Percentiles rank a stretch among this genome's conserved stretches.
phyloP scores from a whole-genome alignment of 2,329 filamentous ascomycete genomes.

The Coniella vitis region DNA sequence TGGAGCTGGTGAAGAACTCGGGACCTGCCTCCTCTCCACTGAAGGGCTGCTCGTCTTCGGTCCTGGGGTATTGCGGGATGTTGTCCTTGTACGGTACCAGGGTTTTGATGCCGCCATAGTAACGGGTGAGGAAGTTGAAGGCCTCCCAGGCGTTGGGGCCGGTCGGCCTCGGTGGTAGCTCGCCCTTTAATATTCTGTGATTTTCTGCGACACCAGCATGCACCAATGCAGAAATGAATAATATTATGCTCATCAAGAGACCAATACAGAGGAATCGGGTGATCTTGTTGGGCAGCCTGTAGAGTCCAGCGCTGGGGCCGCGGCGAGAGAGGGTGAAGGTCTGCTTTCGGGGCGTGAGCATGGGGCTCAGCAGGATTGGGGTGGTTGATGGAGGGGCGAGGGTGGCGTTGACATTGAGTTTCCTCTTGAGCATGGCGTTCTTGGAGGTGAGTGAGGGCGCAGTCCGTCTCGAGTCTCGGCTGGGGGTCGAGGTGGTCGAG shows the following conservation, averaged over 20 bases:
- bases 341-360: slow-evolving; percentile 28
- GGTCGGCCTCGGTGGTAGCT: slow-evolving; percentile 51
- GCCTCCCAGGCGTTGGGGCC: slow-evolving; percentile 73
- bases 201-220: slow-evolving; percentile 68
- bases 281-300: slow-evolving; percentile 64
- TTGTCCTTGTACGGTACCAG: slow-evolving; percentile 62
- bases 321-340: slow-evolving; percentile 25
- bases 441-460: slow-evolving; percentile 37
- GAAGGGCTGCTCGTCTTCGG: slow-evolving; percentile 50
- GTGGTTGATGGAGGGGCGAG: slow-evolving; percentile 10
- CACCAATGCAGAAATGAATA: slow-evolving; percentile 72
- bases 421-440: slow-evolving; percentile 33
- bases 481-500: slow-evolving; percentile 34
- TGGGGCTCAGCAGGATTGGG: slow-evolving; percentile 11
- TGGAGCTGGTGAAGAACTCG: slow-evolving; percentile 17
- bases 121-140: slow-evolving; percentile 79
- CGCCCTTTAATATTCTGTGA: slow-evolving; percentile 48
- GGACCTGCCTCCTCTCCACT: slow-evolving; percentile 23
- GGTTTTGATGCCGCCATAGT: slow-evolving; percentile 79
- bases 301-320: slow-evolving; percentile 35
- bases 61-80: slow-evolving; percentile 71
- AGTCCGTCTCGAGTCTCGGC: slow-evolving; percentile 48
- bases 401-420: slow-evolving; percentile 13
- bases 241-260: slow-evolving; percentile 59
- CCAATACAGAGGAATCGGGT: slow-evolving; percentile 72